Evolutionary conservation across 352 stramenopile genomes (phyloP), one percentile per base, ranked within the genome.

Genomic region (Globisporangium carolinianum): DNA sequence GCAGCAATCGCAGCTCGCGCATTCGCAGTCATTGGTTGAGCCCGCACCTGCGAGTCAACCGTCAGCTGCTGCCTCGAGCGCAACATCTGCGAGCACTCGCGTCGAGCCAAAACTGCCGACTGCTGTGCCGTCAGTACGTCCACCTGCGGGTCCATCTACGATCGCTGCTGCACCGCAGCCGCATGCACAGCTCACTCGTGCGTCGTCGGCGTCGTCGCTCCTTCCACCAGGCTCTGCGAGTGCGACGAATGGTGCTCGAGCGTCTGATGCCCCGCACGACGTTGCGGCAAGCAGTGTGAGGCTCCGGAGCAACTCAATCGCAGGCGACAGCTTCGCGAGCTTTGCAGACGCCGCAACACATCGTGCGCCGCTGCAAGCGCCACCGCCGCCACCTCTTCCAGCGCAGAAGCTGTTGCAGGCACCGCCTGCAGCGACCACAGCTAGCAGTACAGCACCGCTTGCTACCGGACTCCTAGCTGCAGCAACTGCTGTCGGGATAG

Each of bases 1-100:
- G 47, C 71, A 68, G 38, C 65, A 32, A 32, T 32, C 24, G 24
- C 24, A 74, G 32, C 62, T 63, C 39, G 47, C 36, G 12, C 54
- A 67, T 11, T 51, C 51, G 7, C 32, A 35, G 7, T 36, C 36
- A 35, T 11, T 58, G 7, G 2, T 15, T 11, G 53, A 53, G 10
- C 37, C 47, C 6, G 18, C 49, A 11, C 5, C 39, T n/a, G 47
- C 17, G 1, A 47, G 24, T 18, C 49, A 45, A 32, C 18, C 37
- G 12, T 5, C 17, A 18, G 14, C 50, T 1, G 14, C 14, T 54
- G 9, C 32, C 15, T 7, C 50, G 15, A 32, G 14, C 15, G 3
- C 36, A n/a, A 3, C 17, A 36, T 15, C 42, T n/a, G 11, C 45
- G 24, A 49, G 45, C 17, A 7, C 45, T 49, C 45, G 45, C 15